phyloP scores from a whole-genome alignment of 768 basidiomycete genomes.

The Solioccasus polychromus region DNA sequence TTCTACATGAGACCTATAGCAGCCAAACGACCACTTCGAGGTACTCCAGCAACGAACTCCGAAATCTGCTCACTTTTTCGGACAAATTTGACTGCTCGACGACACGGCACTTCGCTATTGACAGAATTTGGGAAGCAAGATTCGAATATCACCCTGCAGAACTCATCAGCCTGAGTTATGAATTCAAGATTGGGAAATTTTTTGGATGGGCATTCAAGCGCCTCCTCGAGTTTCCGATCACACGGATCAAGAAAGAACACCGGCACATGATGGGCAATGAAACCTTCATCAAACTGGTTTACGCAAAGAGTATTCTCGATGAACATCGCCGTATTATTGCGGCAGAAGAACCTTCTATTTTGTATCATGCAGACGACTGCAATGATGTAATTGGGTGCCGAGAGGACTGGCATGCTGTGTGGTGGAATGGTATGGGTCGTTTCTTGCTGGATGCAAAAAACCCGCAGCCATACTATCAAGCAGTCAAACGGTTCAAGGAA shows the following conservation, averaged over 20 bases:
- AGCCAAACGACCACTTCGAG: neutral
- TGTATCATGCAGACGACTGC: conserved; percentile 1
- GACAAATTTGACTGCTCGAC: neutral
- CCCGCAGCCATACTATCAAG: conserved; percentile 7
- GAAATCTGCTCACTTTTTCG: neutral
- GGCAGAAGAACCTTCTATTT: conserved; percentile 2
- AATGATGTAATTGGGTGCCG: conserved; percentile 1
- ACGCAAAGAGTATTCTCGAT: neutral
- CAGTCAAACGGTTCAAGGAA: conserved; percentile 10
- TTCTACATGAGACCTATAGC: neutral
- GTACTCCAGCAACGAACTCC: neutral
- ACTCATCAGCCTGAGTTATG: neutral
- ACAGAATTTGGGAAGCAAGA: neutral
- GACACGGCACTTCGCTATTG: neutral
- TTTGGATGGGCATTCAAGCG: neutral
- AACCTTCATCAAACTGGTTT: neutral
- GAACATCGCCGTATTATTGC: conserved; percentile 6
- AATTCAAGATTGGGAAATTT: neutral
- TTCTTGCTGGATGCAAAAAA: conserved; percentile 20
- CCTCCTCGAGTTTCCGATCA: neutral
- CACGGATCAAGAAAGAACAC: neutral
- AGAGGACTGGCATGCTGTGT: conserved; percentile 18
- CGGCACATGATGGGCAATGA: neutral
- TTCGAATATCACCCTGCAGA: neutral
- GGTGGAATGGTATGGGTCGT: conserved; percentile 23